phyloP scores from a whole-genome alignment of 2,329 filamentous ascomycete genomes.

The Phialophora verrucosa region DNA sequence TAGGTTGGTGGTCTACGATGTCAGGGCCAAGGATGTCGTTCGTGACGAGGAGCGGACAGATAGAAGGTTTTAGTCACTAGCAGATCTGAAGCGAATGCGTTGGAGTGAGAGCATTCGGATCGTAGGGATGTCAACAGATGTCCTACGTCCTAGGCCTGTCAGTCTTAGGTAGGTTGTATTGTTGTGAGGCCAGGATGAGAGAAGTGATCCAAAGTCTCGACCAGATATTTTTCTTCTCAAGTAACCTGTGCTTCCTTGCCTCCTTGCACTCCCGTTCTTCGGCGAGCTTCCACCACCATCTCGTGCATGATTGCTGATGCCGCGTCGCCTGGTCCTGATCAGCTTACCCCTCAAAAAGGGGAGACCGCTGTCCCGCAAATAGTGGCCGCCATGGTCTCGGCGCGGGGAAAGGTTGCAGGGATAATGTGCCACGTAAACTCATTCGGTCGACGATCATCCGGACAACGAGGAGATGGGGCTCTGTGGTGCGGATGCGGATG shows the following conservation, averaged over 20 bases:
- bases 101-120: not conserved
- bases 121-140: no score
- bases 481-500: not conserved
- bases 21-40: not conserved
- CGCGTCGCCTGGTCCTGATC: not conserved
- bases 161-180: not conserved
- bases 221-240: not conserved
- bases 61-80: not conserved
- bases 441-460: not conserved
- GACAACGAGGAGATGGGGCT: not conserved
- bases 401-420: constrained; percentile 23
- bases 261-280: constrained; percentile 21
- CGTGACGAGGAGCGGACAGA: not conserved
- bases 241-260: not conserved
- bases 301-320: constrained; percentile 10
- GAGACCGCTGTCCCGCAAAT: constrained; percentile 22
- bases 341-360: constrained; percentile 29
- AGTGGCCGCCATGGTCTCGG: constrained; percentile 6
- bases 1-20: not conserved
- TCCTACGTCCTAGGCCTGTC: not conserved
- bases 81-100: not conserved
- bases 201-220: not conserved
- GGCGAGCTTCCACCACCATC: constrained; percentile 25
- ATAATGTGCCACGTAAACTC: not conserved
- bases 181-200: not conserved